These are phyloP conservation scores for Cunninghamia lanceolata DNA, from an alignment of 75 land plant genomes.

Conservation along the genomic window DNA sequence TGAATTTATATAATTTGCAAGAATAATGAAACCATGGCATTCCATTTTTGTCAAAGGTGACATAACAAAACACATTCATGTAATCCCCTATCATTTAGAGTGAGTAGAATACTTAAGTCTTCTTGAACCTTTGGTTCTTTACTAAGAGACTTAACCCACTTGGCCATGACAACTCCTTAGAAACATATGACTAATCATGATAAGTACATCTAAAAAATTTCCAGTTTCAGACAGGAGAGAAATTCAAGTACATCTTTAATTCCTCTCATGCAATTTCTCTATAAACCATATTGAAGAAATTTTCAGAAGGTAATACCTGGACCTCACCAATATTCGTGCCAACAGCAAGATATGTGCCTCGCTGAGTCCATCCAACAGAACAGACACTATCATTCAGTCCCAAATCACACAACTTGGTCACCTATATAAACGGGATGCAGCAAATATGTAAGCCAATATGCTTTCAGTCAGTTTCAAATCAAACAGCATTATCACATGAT, in stretches of 20 bases:
- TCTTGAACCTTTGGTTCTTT: not conserved
- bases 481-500: not conserved
- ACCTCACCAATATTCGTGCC: slow-evolving; percentile 95
- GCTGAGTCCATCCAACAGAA: slow-evolving; percentile 93
- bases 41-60: not conserved
- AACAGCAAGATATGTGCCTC: slow-evolving; percentile 92
- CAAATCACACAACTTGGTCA: slow-evolving; percentile 94
- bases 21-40: not conserved
- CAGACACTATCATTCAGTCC: slow-evolving; percentile 85
- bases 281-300: not conserved
- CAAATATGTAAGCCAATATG: not conserved
- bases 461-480: not conserved
- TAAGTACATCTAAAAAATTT: not conserved
- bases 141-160: not conserved
- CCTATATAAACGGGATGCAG: slow-evolving; percentile 29
- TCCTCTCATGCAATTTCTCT: not conserved
- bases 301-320: slow-evolving; percentile 48
- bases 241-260: slow-evolving; percentile 4
- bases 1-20: not conserved
- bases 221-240: not conserved
- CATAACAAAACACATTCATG: not conserved
- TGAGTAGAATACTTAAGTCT: not conserved
- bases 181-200: not conserved
- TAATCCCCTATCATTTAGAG: not conserved
- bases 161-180: not conserved